Base-by-base conservation (phyloP, 1,139 yeast species). In the Suhomyces kunorum region DNA sequence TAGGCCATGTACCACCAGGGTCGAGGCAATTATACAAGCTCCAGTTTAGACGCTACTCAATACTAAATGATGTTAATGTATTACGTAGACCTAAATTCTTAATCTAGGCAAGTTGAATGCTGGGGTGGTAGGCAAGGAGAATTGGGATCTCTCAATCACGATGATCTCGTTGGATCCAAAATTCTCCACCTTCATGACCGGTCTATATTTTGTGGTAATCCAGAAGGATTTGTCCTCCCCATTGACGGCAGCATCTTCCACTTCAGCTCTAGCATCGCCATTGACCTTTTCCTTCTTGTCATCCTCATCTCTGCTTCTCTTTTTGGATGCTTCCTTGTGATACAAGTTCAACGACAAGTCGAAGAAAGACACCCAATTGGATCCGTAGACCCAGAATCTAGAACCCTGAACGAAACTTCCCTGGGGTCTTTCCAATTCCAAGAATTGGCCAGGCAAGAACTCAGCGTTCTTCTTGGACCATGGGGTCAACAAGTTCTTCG, bases 381-480 rank as follows among this genome's bases (percentile, higher is more conserved):
- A 74, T 3, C 97, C 96, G 77, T 87, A 89, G 15, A 89, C 62
- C 97, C 97, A 90, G 19, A 85, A 68, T 42, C 58, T 63, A 13
- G 39, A 30, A 9, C 45, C 54, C 38, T 74, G 68, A 2, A 66
- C 55, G 55, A 86, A 87, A 19, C 86, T 63, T 7, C 96, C 96
- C 48, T 80, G 74, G 41, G 95, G 85, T 53, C 83, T 82, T 22
- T 76, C 79, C 43, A 79, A 68, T 6, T 71, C 63, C 23, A 74
- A 61, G 47, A 86, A 80, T 48, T 81, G 81, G 29, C 68, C 69
- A 4, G 98, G 97, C 47, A 90, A 64, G 40, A 78, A 71, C 42
- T 85, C 94, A 16, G 88, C 76, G 61, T 88, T 88, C 40, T 76
- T 69, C 50, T 80, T 79, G 7, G 95, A 83, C 98, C 98, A 92